These are phyloP conservation scores for Coniochaeta sp. DNA, from an alignment of 2,329 filamentous ascomycete genomes.

Conservation along the genomic window DNA sequence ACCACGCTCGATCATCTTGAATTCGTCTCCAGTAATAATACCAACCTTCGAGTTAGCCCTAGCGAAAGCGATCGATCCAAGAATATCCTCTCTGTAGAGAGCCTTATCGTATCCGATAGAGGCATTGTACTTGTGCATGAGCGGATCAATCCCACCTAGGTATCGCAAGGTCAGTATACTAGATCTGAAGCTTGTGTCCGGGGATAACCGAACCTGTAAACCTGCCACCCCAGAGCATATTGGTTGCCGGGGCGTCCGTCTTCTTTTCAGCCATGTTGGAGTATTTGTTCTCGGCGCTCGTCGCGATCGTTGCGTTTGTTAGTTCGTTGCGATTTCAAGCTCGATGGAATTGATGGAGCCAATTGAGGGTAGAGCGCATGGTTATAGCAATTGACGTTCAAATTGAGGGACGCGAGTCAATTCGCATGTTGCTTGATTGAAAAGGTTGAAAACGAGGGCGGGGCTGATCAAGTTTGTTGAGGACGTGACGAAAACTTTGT, in stretches of 20 bases:
- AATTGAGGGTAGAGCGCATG: constrained; percentile 4
- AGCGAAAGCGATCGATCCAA: constrained; percentile 73
- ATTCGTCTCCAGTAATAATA: constrained; percentile 68
- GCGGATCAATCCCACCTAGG: constrained; percentile 69
- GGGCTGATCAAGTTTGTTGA: no score
- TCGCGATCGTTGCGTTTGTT: constrained; percentile 4
- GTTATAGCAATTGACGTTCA: constrained; percentile 4
- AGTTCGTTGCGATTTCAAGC: not conserved
- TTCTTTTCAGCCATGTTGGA: not conserved
- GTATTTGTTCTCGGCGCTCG: constrained; percentile 1
- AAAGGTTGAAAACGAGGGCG: no score
- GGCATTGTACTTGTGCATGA: constrained; percentile 83
- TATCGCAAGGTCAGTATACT: constrained; percentile 5
- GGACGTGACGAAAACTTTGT: constrained; percentile 1
- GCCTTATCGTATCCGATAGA: constrained; percentile 71
- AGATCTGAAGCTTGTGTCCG: constrained; percentile 11
- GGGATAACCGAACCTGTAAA: constrained; percentile 36
- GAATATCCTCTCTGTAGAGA: constrained; percentile 75
- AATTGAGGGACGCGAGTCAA: constrained; percentile 1
- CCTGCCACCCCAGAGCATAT: constrained; percentile 33
- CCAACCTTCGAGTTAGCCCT: constrained; percentile 69
- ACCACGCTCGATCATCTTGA: constrained; percentile 65
- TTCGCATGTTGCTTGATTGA: not conserved
- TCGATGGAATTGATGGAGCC: constrained; percentile 1
- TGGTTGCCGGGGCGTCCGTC: not conserved